These are phyloP conservation scores for Calocybe gangraenosa DNA, from an alignment of 768 basidiomycete genomes.

Conservation along the genomic window DNA sequence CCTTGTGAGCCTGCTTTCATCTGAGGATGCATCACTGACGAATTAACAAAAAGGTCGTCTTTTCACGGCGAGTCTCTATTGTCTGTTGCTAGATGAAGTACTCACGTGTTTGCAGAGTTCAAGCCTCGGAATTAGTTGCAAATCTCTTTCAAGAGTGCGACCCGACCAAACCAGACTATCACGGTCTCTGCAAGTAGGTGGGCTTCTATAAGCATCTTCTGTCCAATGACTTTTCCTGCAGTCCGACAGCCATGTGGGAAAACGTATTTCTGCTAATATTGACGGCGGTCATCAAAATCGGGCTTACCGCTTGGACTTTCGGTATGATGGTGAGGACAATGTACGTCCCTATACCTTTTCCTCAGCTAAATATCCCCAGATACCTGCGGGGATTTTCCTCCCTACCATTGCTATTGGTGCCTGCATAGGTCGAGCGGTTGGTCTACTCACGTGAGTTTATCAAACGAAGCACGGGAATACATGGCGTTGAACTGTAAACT, in stretches of 20 bases:
- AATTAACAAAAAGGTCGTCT: slow-evolving; percentile 49
- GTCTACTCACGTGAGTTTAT: slow-evolving; percentile 54
- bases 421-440: slow-evolving; percentile 66
- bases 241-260: slow-evolving; percentile 61
- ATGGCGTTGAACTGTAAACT: slow-evolving; percentile 6
- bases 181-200: slow-evolving; percentile 77
- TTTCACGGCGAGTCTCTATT: slow-evolving; percentile 42
- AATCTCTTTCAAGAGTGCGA: slow-evolving; percentile 85
- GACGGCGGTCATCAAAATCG: slow-evolving; percentile 57
- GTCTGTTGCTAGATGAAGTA: not conserved
- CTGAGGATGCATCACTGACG: not conserved
- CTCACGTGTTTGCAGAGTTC: slow-evolving; percentile 41
- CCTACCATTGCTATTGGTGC: slow-evolving; percentile 76
- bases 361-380: slow-evolving; percentile 27
- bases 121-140: slow-evolving; percentile 77
- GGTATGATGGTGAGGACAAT: slow-evolving; percentile 62
- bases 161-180: slow-evolving; percentile 57
- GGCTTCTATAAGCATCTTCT: not conserved
- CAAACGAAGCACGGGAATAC: not conserved
- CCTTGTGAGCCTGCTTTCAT: slow-evolving; percentile 35
- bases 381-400: slow-evolving; percentile 74
- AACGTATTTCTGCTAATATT: slow-evolving; percentile 65
- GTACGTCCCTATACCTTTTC: not conserved
- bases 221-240: slow-evolving; percentile 20
- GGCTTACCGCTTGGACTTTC: slow-evolving; percentile 72